phyloP scores from a whole-genome alignment of 2,329 filamentous ascomycete genomes.

The Colletotrichum navitas region DNA sequence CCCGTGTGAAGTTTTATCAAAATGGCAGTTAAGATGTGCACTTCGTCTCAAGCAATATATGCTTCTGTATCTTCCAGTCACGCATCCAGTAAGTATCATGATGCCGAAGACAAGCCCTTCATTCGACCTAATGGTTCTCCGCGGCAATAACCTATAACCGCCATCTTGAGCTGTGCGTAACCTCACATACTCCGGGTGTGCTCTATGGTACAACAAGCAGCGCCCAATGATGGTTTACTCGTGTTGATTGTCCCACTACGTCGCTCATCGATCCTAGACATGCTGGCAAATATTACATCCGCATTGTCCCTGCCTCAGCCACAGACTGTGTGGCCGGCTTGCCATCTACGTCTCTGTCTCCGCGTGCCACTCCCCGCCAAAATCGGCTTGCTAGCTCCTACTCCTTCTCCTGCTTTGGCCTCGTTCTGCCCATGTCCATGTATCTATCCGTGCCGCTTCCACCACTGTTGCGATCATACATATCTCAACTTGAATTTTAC shows the following conservation, averaged over 20 bases:
- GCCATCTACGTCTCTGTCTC: conserved; percentile 2
- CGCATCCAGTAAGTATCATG: neutral
- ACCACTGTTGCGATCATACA: neutral
- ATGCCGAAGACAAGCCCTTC: neutral
- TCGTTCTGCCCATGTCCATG: neutral
- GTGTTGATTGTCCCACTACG: neutral
- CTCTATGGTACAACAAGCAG: neutral
- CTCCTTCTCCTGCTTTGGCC: neutral
- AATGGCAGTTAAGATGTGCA: neutral
- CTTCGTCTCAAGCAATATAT: neutral
- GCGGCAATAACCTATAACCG: neutral
- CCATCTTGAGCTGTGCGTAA: neutral
- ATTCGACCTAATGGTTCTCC: neutral
- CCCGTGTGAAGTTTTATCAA: neutral
- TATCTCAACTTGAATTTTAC: neutral
- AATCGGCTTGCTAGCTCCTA: neutral
- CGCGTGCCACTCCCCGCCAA: conserved; percentile 7
- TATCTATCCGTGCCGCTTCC: neutral
- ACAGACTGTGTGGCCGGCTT: neutral
- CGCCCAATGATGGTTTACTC: neutral
- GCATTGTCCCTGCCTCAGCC: neutral
- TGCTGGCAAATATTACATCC: neutral
- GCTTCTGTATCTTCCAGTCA: neutral
- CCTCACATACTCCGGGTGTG: neutral
- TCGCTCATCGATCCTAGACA: neutral